These are phyloP conservation scores for Vanrija pseudolonga DNA, from an alignment of 1,284 basidiomycete genomes.

Conservation along the genomic window DNA sequence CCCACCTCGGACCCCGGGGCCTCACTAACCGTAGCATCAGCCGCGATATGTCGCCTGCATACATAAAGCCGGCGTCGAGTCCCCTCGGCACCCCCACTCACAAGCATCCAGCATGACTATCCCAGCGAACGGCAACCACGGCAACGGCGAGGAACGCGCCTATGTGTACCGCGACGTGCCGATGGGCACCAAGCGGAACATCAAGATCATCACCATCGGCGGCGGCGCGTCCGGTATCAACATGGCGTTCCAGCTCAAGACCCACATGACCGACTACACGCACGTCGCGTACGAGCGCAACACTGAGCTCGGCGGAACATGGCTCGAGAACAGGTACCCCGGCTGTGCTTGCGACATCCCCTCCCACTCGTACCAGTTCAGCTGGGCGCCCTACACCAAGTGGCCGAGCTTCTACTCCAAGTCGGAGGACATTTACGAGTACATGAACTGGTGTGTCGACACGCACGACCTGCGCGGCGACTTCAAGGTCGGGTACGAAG, in stretches of 20 bases:
- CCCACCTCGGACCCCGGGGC: too few species aligned
- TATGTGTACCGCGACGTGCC: constrained; percentile 6
- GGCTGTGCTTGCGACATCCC: constrained; percentile 36
- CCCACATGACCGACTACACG: constrained; percentile 8
- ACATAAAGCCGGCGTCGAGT: too few species aligned
- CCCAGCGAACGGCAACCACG: background rate
- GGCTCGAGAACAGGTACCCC: constrained; percentile 17
- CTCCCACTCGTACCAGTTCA: constrained; percentile 29
- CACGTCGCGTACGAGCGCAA: constrained; percentile 10
- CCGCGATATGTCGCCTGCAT: too few species aligned
- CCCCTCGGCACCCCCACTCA: too few species aligned
- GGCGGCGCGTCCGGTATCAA: constrained; percentile 14
- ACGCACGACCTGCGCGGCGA: constrained; percentile 22
- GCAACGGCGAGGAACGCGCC: constrained; percentile 10
- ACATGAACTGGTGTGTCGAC: constrained; percentile 25
- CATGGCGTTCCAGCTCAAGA: constrained; percentile 12
- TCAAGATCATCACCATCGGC: constrained; percentile 10
- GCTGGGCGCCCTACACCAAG: constrained; percentile 22
- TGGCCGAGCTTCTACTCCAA: constrained; percentile 30
- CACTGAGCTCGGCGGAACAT: constrained; percentile 13
- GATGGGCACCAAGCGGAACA: constrained; percentile 3
- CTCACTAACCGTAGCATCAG: too few species aligned
- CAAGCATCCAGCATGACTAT: too few species aligned
- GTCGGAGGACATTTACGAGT: constrained; percentile 27
- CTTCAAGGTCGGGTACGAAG: constrained; percentile 26